phyloP scores from a whole-genome alignment of 2,329 filamentous ascomycete genomes.

The Colletotrichum truncatum region DNA sequence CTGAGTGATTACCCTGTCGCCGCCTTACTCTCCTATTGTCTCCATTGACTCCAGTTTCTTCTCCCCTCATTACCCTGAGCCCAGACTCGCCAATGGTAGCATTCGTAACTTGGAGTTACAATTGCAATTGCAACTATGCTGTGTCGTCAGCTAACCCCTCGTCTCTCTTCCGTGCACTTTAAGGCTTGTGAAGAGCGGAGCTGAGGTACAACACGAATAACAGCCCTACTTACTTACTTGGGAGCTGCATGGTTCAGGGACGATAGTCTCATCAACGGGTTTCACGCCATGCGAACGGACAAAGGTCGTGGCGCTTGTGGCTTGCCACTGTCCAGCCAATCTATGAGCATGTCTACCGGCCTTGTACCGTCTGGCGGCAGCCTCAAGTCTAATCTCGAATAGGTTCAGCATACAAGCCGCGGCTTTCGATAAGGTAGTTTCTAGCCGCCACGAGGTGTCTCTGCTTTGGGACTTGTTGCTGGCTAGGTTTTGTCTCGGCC shows the following conservation, averaged over 20 bases:
- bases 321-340: constrained; percentile 16
- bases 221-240: constrained; percentile 4
- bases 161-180: not conserved
- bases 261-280: constrained; percentile 15
- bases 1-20: not conserved
- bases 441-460: constrained; percentile 9
- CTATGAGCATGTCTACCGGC: not conserved
- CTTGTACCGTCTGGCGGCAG: not conserved
- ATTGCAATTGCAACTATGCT: not conserved
- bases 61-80: not conserved
- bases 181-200: not conserved
- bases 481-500: not conserved
- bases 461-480: not conserved
- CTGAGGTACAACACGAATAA: not conserved
- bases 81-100: not conserved
- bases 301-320: constrained; percentile 11
- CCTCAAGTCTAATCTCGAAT: not conserved
- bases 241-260: not conserved
- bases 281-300: constrained; percentile 18
- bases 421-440: constrained; percentile 15
- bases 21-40: not conserved
- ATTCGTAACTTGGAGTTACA: not conserved
- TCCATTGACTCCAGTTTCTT: not conserved
- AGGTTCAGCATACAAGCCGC: not conserved
- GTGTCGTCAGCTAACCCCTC: not conserved